phyloP scores from a whole-genome alignment of 2,329 filamentous ascomycete species.

The Byssoonygena ceratinophila region DNA sequence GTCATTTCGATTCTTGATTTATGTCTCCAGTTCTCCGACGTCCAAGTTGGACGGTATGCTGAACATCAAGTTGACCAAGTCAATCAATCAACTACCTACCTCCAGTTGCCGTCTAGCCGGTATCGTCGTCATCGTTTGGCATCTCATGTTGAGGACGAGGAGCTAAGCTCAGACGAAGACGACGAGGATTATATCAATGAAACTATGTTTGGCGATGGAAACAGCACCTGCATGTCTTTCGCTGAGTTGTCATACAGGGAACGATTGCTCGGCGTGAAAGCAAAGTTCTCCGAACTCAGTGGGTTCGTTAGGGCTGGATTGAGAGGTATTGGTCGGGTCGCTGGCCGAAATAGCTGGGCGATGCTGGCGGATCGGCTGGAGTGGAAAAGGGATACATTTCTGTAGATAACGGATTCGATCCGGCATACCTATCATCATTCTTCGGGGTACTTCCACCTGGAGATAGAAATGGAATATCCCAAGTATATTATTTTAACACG shows the following conservation, averaged over 20 bases:
- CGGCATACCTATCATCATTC: background rate
- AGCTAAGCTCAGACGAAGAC: conserved; percentile 20
- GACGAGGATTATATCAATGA: conserved; percentile 21
- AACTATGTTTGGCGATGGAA: conserved; percentile 31
- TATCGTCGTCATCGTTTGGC: conserved; percentile 2
- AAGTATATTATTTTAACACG: background rate
- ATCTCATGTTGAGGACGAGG: conserved; percentile 16
- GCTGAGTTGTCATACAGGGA: conserved; percentile 40
- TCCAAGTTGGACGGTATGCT: conserved; percentile 37
- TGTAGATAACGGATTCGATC: background rate
- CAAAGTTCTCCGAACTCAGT: conserved; percentile 55
- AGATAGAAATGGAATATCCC: background rate
- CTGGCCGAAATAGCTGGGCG: conserved; percentile 65
- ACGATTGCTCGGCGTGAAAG: conserved; percentile 47
- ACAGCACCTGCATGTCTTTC: conserved; percentile 33
- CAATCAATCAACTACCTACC: conserved; percentile 21
- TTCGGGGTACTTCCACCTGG: too few relatives aligned
- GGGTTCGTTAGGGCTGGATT: conserved; percentile 63
- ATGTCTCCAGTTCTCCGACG: conserved; percentile 56
- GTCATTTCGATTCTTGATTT: conserved; percentile 70
- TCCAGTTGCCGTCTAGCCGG: conserved; percentile 9
- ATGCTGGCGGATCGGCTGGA: conserved; percentile 71
- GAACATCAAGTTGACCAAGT: conserved; percentile 31
- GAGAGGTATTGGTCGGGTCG: conserved; percentile 62
- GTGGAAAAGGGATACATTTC: conserved; percentile 23